Percentiles rank a stretch among this genome's conserved stretches.
These are phyloP conservation scores for Achaetomium macrosporum DNA, from an alignment of 2,329 filamentous ascomycete genomes.

Conservation along the genomic window DNA sequence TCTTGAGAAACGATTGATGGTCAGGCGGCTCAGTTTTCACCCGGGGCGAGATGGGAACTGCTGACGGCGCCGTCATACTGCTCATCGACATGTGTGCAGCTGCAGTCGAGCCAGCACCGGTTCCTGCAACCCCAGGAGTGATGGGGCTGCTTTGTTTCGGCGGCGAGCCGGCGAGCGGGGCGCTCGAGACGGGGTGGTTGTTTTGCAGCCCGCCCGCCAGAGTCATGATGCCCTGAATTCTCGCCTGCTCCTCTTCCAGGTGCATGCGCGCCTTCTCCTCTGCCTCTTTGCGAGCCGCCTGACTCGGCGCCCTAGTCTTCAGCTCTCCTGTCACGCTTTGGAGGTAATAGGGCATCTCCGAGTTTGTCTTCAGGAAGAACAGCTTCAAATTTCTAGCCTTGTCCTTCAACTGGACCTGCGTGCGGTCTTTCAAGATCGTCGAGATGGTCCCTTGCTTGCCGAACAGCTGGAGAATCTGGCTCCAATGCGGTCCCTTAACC, in stretches of 20 bases:
- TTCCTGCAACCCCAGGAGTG: conserved; percentile 11
- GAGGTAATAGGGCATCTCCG: conserved; percentile 83
- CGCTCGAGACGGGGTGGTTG: conserved; percentile 18
- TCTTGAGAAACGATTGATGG: conserved; percentile 15
- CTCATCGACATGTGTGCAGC: neutral
- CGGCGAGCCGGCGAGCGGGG: conserved; percentile 9
- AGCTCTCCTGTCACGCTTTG: conserved; percentile 85
- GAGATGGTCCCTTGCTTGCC: conserved; percentile 73
- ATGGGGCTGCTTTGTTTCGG: conserved; percentile 11
- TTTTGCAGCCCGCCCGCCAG: conserved; percentile 49
- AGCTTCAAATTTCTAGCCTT: conserved; percentile 86
- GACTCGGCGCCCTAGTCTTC: conserved; percentile 74
- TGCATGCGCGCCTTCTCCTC: conserved; percentile 56
- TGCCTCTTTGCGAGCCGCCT: conserved; percentile 63
- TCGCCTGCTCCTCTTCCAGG: conserved; percentile 54
- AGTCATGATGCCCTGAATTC: conserved; percentile 55
- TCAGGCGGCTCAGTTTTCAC: conserved; percentile 22
- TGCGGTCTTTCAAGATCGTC: conserved; percentile 79
- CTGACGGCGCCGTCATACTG: conserved; percentile 4
- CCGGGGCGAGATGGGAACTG: conserved; percentile 17
- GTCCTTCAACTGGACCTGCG: conserved; percentile 88
- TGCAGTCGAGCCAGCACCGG: neutral
- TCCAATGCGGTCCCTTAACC: conserved; percentile 90
- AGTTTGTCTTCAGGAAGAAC: conserved; percentile 86
- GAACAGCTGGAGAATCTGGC: conserved; percentile 80